Base-by-base conservation (phyloP, 2,329 filamentous ascomycete species). In the Venturia pyrina region DNA sequence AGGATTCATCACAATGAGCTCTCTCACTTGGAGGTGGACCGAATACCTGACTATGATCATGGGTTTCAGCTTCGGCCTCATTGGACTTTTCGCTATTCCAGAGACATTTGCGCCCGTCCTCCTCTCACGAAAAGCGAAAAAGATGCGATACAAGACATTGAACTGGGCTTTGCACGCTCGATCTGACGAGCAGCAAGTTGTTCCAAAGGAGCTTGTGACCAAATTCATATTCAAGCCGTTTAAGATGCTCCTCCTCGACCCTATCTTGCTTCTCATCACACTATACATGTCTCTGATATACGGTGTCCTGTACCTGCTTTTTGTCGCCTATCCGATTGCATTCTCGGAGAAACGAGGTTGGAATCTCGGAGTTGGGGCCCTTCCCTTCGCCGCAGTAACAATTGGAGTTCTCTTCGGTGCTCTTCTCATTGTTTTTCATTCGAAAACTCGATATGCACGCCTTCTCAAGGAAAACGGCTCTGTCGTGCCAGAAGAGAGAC, bases 21-120 rank as follows among this genome's bases (percentile, higher is more conserved):
- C 78, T 68, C 77, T 85, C 1, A 81, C 82, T 19, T 85, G 83
- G 83, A 75, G 83, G 21, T 85, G 83, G 82, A 85, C 82, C 0
- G 78, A 78, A 11, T 86, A 83, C 76, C 77, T 85, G 32, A 84
- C 81, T 0, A 70, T 81, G 59, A 84, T 86, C 62, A 77, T 82
- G 70, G 74, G 75, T 0, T 73, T 50, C 40, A 46, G 41, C 21
- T 62, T 62, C n/a, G 43, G 40, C 5, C 69, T 77, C 5, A 77
- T 83, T 67, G 76, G 76, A 1, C 61, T 82, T n/a, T 66, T 82
- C 37, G 70, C 80, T n/a, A 73, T 85, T 1, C 80, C 79, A 0
- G 83, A 87, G 71, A 81, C 83, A 0, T 84, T 79, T 43, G 77
- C 74, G 0, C 77, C 79, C 0, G 77, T 79, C 3, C 73, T 87